phyloP scores from a whole-genome alignment of 139 green algal species.

The Chlamydomonas schloesseri region DNA sequence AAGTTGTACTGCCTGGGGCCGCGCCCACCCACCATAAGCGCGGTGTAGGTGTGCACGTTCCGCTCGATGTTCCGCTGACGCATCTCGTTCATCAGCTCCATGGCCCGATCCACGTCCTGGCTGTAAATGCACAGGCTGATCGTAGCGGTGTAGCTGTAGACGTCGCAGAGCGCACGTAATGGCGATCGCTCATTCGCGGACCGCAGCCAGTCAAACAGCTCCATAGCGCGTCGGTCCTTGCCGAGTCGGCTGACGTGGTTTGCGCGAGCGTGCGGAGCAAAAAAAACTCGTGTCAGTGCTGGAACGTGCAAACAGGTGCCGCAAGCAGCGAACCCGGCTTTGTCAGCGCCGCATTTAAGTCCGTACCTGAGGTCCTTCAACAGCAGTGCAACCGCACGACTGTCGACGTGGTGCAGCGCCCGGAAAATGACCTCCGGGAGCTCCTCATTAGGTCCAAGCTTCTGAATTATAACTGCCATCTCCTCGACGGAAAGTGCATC shows the following conservation, averaged over 20 bases:
- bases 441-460: slow-evolving; percentile 50
- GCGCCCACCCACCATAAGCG: slow-evolving; percentile 64
- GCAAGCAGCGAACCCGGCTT: too few relatives aligned
- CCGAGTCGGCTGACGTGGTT: slow-evolving; percentile 81
- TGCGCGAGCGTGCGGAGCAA: too few relatives aligned
- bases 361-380: slow-evolving; percentile 78
- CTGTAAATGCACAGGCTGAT: slow-evolving; percentile 86
- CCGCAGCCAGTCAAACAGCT: slow-evolving; percentile 88
- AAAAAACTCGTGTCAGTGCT: too few relatives aligned
- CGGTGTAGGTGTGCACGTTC: slow-evolving; percentile 91
- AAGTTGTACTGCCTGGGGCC: too few relatives aligned
- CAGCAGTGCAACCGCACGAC: slow-evolving; percentile 73
- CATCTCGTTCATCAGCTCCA: slow-evolving; percentile 84
- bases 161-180: slow-evolving; percentile 76
- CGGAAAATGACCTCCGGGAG: slow-evolving; percentile 71
- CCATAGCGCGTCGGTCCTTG: slow-evolving; percentile 66
- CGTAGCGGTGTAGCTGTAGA: slow-evolving; percentile 88
- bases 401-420: slow-evolving; percentile 82
- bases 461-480: slow-evolving; percentile 52
- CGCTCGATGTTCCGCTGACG: slow-evolving; percentile 69
- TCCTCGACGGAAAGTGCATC: slow-evolving; percentile 66
- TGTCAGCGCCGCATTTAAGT: too few relatives aligned
- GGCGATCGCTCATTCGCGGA: slow-evolving; percentile 59
- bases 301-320: too few relatives aligned
- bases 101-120: slow-evolving; percentile 77